Base-by-base conservation (phyloP, 305 asterid genomes). In the Fraxinus sp. region DNA sequence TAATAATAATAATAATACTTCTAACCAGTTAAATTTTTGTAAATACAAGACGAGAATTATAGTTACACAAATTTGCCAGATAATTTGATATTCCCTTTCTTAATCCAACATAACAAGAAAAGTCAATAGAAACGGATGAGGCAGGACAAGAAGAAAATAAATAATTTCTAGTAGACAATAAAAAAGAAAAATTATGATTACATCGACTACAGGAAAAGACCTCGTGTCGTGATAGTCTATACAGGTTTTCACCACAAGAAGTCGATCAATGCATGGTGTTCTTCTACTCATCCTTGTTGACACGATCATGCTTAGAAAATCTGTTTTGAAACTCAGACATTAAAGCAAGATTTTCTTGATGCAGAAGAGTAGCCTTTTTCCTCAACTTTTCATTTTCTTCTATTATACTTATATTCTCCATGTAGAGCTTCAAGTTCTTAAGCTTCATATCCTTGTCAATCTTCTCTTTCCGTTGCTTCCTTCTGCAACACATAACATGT, bases 301-400 rank as follows among this genome's bases (percentile, higher is more conserved):
- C 33, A 77, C 18, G 9, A 36, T 81, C 76, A 4, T 78, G 49
- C 39, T 62, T 71, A 0, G 88, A 78, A 77, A 86, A 80, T 78
- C 82, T 86, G 70, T 77, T 90, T 30, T 83, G 87, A 70, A 90
- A 80, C 74, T 88, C 80, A 36, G 91, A 86, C 84, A 88, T 82
- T 83, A 93, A 83, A 78, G 90, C 90, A 75, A 88, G 88, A 77
- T 92, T 93, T 89, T 93, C 96, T 83, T 90, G 94, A 84, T 87
- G 94, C 16, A 93, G 94, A 16, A 90, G 83, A 75, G 52, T 74
- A 18, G 94, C 96, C 52, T 89, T 84, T 84, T 85, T 88, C 86
- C 92, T 91, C 83, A 93, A 59, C 55, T 86, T 91, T 10, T 92
- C 94, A 77, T 93, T 93, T 85, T 91, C 95, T 84, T 90, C 85